A percentile compares a stretch with the other conserved stretches of the same genome.
Evolutionary conservation across 2,329 filamentous ascomycete species (phyloP).

Genomic region (Sclerotinia nivalis): DNA sequence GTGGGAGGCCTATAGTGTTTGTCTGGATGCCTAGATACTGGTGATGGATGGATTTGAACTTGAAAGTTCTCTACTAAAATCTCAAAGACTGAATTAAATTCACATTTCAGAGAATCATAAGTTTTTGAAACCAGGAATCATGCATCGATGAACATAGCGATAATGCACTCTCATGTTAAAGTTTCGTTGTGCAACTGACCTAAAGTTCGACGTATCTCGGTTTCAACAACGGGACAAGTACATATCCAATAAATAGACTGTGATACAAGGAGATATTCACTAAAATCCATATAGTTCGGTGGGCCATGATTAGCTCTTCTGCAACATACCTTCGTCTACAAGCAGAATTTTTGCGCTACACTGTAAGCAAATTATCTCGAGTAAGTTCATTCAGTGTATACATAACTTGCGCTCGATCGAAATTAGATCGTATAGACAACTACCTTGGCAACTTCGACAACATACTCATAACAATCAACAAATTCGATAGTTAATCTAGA

Average conservation of each 20-base stretch:
- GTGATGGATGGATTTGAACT: neutral
- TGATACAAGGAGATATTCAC: neutral
- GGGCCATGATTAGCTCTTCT: neutral
- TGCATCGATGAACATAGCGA: no score
- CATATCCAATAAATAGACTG: slow-evolving; percentile 22
- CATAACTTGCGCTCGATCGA: neutral
- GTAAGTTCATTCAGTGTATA: neutral
- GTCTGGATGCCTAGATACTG: no score
- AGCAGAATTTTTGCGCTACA: neutral
- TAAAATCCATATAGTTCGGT: neutral
- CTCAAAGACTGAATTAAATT: no score
- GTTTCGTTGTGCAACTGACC: neutral
- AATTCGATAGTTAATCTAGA: neutral
- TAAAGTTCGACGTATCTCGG: neutral
- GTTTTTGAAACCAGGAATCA: neutral
- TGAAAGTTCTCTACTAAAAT: neutral
- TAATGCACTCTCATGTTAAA: neutral
- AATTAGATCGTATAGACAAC: no score
- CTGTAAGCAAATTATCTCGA: neutral
- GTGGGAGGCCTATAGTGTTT: no score
- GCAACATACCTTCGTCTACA: neutral
- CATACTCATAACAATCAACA: no score
- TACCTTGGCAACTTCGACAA: neutral
- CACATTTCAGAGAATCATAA: no score
- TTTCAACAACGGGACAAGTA: neutral